These are phyloP conservation scores for Neofusicoccum parvum DNA, from an alignment of 2,329 filamentous ascomycete genomes.

Conservation along the genomic window DNA sequence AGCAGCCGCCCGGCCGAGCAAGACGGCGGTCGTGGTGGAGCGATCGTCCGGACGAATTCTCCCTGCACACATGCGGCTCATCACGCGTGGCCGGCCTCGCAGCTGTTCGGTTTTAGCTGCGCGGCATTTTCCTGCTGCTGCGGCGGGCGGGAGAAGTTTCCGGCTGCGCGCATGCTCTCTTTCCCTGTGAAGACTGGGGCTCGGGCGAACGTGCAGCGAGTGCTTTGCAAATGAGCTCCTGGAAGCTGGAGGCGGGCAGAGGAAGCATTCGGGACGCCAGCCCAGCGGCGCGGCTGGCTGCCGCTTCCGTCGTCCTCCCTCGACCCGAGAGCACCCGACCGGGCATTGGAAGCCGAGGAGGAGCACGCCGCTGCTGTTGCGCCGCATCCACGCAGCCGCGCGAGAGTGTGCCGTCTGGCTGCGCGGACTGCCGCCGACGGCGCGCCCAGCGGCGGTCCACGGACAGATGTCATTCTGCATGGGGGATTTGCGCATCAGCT, in stretches of 20 bases:
- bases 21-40: neutral
- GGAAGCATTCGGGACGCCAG: neutral
- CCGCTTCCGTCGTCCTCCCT: conserved; percentile 7
- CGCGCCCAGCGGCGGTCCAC: neutral
- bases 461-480: neutral
- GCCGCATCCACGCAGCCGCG: neutral
- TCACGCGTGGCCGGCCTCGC: neutral
- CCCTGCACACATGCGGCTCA: neutral
- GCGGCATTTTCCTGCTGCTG: conserved; percentile 1
- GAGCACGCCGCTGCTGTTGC: neutral
- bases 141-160: conserved; percentile 1
- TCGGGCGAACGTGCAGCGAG: conserved; percentile 12
- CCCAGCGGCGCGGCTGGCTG: neutral
- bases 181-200: neutral
- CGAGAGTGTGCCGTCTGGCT: neutral
- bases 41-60: neutral
- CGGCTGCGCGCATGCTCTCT: neutral
- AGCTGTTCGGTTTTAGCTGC: neutral
- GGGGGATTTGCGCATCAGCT: neutral
- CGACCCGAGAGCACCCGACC: conserved; percentile 3
- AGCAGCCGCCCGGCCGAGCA: conserved; percentile 5
- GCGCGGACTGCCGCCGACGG: neutral
- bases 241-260: neutral
- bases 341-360: conserved; percentile 6
- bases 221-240: neutral